Evolutionary conservation across 2,329 filamentous ascomycete genomes (phyloP).

Genomic region (Sarocladium oryzae): DNA sequence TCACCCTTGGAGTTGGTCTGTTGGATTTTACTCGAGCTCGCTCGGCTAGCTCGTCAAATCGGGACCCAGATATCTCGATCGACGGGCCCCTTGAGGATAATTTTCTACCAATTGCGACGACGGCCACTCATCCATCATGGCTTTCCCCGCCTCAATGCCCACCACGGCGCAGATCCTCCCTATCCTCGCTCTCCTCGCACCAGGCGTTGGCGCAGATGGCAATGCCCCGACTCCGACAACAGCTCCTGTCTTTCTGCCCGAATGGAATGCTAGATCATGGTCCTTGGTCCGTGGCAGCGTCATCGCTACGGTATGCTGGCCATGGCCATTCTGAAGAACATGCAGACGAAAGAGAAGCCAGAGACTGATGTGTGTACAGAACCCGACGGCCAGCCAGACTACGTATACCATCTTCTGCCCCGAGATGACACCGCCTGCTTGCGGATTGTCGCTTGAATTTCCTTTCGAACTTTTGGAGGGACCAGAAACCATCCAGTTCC

Average conservation of each 20-base stretch:
- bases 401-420: conserved; percentile 45
- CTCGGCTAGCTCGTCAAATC: background rate
- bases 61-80: background rate
- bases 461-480: conserved; percentile 42
- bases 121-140: background rate
- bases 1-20: background rate
- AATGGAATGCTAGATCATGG: conserved; percentile 36
- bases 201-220: conserved; percentile 13
- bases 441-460: conserved; percentile 38
- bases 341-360: background rate
- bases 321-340: background rate
- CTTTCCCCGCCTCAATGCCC: background rate
- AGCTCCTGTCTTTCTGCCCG: conserved; percentile 39
- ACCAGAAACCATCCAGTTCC: conserved; percentile 36
- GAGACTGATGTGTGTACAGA: conserved; percentile 19
- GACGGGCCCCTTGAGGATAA: background rate
- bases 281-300: conserved; percentile 38
- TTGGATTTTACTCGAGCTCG: background rate
- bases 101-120: background rate
- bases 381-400: conserved; percentile 29
- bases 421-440: conserved; percentile 31
- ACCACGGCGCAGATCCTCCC: conserved; percentile 15
- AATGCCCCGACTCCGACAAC: conserved; percentile 27
- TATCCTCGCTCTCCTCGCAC: conserved; percentile 19
- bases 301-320: conserved; percentile 31